Evolutionary conservation across 441 rosid genomes (phyloP), one percentile per base, ranked within the genome.

Genomic region (Croton laevigatus): DNA sequence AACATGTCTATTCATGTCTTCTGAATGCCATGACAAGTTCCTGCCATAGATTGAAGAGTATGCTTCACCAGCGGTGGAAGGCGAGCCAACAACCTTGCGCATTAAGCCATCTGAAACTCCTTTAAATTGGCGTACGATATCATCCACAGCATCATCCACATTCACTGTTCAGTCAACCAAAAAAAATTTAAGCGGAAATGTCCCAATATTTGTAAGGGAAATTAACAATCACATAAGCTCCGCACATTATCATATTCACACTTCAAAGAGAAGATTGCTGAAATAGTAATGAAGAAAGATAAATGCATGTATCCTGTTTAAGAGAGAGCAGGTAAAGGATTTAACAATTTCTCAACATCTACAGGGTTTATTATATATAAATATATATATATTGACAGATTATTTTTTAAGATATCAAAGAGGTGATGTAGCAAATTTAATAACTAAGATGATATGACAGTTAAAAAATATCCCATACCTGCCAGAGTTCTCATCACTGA

Each of bases 141-240:
- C 99, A 66, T 93, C 99, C 82, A 91, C 82, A 19, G 98, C 97
- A 89, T 91, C 99, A 77, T 95, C 99, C 71, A 95, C 97, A 78
- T 93, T 91, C 72, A 95, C 98, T 95, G 91, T 72, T 69, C 76
- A 54, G 68, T 61, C 27, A 66, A 66, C 57, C 37, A 3, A 72
- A 71, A 22, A 65, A 54, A 46, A 13, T 62, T 17, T 46, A 34
- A 63, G 8, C 46, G 44, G 5, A 46, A 72, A 19, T 20, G 4
- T 37, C 32, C 22, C 10, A 16, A n/a, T 48, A 45, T 19, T 52
- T 38, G 34, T 59, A 49, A n/a, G 13, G 53, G 17, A 49, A 49
- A 49, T 14, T 49, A 55, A 27, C 59, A 14, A 55, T 23, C 23
- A 3, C 34, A 46, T 22, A 13, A 61, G 20, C 48, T 22, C 49